Evolutionary conservation across 306 rosid species (phyloP).

Genomic region (Boehmeria nivea): DNA sequence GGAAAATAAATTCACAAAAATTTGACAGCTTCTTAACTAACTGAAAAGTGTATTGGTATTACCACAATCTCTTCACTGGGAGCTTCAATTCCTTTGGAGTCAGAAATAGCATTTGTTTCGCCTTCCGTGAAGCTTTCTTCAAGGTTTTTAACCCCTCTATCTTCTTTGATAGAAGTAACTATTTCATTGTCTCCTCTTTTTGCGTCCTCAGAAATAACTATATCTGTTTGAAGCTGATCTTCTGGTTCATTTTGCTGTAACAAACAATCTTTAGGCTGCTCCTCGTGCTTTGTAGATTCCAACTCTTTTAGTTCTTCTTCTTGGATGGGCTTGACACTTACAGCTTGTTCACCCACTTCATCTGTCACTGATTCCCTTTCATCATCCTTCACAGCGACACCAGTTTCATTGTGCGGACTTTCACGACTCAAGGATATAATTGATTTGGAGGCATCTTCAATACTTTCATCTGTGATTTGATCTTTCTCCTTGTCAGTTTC

Average conservation of each 20-base stretch:
- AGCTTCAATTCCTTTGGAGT: background rate
- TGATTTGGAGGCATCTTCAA: conserved; percentile 8
- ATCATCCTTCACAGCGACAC: conserved; percentile 1
- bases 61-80: conserved; percentile 13
- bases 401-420: conserved; percentile 7
- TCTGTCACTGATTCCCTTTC: conserved; percentile 7
- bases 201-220: no score
- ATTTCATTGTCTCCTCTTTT: no score
- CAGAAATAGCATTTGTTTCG: conserved; percentile 9
- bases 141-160: background rate
- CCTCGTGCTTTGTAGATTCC: background rate
- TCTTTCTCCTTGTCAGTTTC: conserved; percentile 12
- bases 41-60: background rate
- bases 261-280: conserved; percentile 6
- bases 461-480: background rate
- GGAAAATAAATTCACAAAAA: background rate
- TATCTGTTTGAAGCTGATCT: no score
- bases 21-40: conserved; percentile 4
- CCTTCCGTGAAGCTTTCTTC: conserved; percentile 12
- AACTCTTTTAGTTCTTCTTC: conserved; percentile 14
- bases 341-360: conserved; percentile 13
- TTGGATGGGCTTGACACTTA: background rate
- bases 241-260: conserved; percentile 24
- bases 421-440: conserved; percentile 9
- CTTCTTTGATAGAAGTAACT: background rate